These are phyloP conservation scores for Omphalotus guepiniiformis DNA, from an alignment of 768 basidiomycete species.

Conservation along the genomic window DNA sequence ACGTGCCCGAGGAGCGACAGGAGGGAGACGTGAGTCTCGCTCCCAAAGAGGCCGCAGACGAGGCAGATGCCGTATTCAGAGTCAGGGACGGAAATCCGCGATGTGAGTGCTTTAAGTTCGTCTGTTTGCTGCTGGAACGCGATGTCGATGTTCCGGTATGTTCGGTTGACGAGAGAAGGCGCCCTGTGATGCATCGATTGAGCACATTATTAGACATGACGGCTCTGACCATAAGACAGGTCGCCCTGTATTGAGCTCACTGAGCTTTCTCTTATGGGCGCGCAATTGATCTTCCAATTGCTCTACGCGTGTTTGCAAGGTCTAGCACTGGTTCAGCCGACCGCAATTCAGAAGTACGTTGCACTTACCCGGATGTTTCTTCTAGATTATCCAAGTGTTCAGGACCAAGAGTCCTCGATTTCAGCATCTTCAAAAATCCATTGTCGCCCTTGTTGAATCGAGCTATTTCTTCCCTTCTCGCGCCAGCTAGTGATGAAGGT, in stretches of 20 bases:
- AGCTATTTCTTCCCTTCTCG: conserved; percentile 77
- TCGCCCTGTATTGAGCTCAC: conserved; percentile 56
- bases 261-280: conserved; percentile 64
- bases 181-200: conserved; percentile 43
- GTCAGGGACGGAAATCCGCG: conserved; percentile 51
- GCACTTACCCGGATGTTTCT: conserved; percentile 62
- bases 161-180: conserved; percentile 80
- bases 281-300: conserved; percentile 77
- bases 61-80: conserved; percentile 24
- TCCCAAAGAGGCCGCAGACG: conserved; percentile 13
- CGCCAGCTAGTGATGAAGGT: conserved; percentile 44
- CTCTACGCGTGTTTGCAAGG: conserved; percentile 66
- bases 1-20: conserved; percentile 31
- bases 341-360: background rate
- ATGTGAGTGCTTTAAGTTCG: conserved; percentile 47
- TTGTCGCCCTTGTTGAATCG: conserved; percentile 75
- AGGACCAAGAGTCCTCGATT: conserved; percentile 75
- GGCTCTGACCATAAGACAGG: conserved; percentile 54
- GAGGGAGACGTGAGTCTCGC: conserved; percentile 41
- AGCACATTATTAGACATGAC: background rate
- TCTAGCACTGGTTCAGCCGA: conserved; percentile 32
- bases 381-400: conserved; percentile 85
- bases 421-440: conserved; percentile 73
- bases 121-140: conserved; percentile 59
- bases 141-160: conserved; percentile 80